Evolutionary conservation across 441 rosid genomes (phyloP).

Genomic region (Populus hybrid): DNA sequence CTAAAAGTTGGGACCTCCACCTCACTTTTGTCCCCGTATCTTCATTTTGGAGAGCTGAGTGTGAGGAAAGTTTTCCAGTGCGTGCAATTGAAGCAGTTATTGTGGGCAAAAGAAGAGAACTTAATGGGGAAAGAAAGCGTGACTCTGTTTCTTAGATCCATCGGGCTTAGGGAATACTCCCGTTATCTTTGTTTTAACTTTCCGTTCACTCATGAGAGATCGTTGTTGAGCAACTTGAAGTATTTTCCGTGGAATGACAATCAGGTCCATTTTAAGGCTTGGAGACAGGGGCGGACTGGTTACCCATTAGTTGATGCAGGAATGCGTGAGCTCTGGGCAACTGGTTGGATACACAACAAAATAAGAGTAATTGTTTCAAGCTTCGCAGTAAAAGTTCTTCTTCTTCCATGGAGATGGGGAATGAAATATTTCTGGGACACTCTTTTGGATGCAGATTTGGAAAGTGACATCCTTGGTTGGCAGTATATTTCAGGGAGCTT

Average conservation of each 20-base stretch:
- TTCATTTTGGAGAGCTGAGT: constrained; percentile 86
- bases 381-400: constrained; percentile 81
- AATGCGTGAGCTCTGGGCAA: constrained; percentile 99
- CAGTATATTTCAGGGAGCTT: constrained; percentile 92
- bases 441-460: constrained; percentile 86
- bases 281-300: constrained; percentile 94
- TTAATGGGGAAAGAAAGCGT: constrained; percentile 57
- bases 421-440: constrained; percentile 97
- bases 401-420: constrained; percentile 96
- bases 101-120: constrained; percentile 69
- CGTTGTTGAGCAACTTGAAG: constrained; percentile 60
- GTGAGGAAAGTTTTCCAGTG: constrained; percentile 68
- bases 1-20: constrained; percentile 55
- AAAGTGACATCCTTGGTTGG: constrained; percentile 88
- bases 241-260: constrained; percentile 78
- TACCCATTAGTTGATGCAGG: constrained; percentile 97
- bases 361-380: constrained; percentile 84
- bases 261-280: constrained; percentile 61
- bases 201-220: constrained; percentile 78
- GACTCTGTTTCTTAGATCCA: constrained; percentile 60
- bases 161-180: constrained; percentile 83
- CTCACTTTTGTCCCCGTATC: constrained; percentile 78
- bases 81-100: constrained; percentile 58
- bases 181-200: constrained; percentile 92
- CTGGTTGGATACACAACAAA: constrained; percentile 88